Conservation (phyloP, 2,329 filamentous ascomycete genomes). For the Hymenotorrendiella dingleyae region DNA sequence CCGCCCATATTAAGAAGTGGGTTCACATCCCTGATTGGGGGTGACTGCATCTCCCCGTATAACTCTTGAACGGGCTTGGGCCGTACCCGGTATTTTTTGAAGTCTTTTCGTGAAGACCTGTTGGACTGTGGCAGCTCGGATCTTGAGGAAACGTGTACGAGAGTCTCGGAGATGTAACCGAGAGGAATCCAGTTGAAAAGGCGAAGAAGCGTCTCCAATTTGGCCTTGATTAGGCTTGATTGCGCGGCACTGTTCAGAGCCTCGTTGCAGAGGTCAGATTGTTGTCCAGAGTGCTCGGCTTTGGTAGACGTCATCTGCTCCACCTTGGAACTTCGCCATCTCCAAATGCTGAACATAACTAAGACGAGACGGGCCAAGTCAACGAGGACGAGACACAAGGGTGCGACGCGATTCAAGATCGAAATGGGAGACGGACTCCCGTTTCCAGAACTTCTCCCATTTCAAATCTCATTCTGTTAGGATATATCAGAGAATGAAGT, state of each 20-base stretch:
- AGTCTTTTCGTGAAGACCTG: conserved; percentile 96
- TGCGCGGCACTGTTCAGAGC: conserved; percentile 87
- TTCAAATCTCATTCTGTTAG: too few relatives aligned
- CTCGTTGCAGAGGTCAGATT: conserved; percentile 97
- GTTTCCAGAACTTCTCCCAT: too few relatives aligned
- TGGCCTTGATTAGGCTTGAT: conserved; percentile 88
- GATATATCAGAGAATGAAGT: too few relatives aligned
- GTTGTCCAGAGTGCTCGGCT: conserved; percentile 91
- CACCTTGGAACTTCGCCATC: too few relatives aligned
- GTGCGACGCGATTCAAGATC: too few relatives aligned
- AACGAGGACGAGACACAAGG: too few relatives aligned
- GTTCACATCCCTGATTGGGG: conserved; percentile 89
- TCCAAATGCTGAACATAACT: too few relatives aligned
- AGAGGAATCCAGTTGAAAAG: conserved; percentile 99
- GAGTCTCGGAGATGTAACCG: conserved; percentile 97
- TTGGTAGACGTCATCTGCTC: conserved; percentile 99
- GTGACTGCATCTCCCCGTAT: conserved; percentile 97
- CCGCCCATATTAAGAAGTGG: conserved; percentile 80
- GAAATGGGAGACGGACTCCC: too few relatives aligned
- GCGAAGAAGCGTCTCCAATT: conserved; percentile 86
- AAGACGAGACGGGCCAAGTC: too few relatives aligned
- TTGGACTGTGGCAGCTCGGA: conserved; percentile 96
- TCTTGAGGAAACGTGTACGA: conserved; percentile 84
- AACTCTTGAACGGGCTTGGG: conserved; percentile 96
- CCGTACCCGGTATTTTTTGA: conserved; percentile 99